Base-by-base conservation (phyloP, 2,329 filamentous ascomycete species). In the Microsporum ferrugineum region DNA sequence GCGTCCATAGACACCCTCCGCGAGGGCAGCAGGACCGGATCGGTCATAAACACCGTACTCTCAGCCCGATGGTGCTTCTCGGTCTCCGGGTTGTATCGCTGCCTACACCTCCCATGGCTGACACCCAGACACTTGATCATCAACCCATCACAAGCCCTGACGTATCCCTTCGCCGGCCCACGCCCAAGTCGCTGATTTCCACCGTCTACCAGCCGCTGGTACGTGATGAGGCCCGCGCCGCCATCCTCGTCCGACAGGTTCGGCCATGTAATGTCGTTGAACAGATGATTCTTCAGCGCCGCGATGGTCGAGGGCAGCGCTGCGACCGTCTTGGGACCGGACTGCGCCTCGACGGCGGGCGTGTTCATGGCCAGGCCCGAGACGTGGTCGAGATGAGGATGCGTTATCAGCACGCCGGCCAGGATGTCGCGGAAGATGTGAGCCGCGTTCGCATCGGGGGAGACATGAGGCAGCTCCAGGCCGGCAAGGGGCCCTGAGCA, bases 231-330 rank as follows among this genome's bases (percentile, higher is more conserved):
- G 0, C 94, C 94, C 2, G 91, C 91, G 29, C 94, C 94, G 38
- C 91, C 91, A 71, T 96, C 94, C 75, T 99, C 94, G 69, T 99
- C 92, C 0, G 90, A 95, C 43, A 99, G 77, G 67, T 99, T 99
- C 0, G 94, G 94, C 94, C 94, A 99, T 60, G 97, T 95, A 62
- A 96, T 79, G 69, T 96, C 95, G 75, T 99, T 99, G 78, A 99
- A 99, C 63, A 99, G 89, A 74, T 99, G 91, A 0, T 80, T 85
- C 72, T 96, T 97, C 74, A 99, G 86, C 0, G 92, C 91, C 53
- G 89, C 82, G 58, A 99, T 91, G n/a, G 92, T 95, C 33, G 85
- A 87, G 0, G 91, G 90, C 2, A 97, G 77, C 0, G 88, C 92
- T 0, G 92, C 91, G 12, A 99, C 79, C 29, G 88, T 84, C 74